Evolutionary conservation across 1,284 basidiomycete species (phyloP).

Genomic region (Rhizoctonia solani): DNA sequence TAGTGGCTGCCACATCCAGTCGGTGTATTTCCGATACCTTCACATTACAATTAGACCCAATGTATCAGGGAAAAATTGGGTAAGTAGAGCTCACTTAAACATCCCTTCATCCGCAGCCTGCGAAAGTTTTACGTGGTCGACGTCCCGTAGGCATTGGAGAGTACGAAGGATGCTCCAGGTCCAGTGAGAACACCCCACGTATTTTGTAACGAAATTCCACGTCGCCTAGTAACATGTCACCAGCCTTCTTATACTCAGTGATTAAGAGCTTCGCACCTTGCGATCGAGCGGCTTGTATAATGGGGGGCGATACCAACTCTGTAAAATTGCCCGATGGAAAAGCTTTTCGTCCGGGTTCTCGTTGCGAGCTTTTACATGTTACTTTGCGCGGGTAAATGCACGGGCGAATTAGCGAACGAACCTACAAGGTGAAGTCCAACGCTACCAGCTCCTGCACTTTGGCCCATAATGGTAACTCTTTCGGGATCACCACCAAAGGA

Average conservation of each 20-base stretch:
- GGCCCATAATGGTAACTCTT: constrained; percentile 39
- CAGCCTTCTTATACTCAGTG: background rate
- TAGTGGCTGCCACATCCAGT: constrained; percentile 47
- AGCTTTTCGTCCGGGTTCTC: constrained; percentile 21
- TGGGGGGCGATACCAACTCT: constrained; percentile 37
- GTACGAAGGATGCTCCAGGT: constrained; percentile 7
- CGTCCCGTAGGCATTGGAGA: constrained; percentile 30
- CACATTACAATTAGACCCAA: background rate
- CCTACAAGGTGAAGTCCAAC: constrained; percentile 34
- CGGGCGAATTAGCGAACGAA: background rate
- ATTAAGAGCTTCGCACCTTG: constrained; percentile 9
- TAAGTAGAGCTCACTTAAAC: constrained; percentile 26
- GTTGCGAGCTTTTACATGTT: background rate
- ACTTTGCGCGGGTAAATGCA: background rate
- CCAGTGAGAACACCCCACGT: constrained; percentile 11
- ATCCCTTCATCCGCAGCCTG: constrained; percentile 49
- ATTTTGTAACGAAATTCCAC: constrained; percentile 23
- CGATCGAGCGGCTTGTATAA: constrained; percentile 25
- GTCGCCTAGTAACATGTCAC: background rate
- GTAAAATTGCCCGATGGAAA: constrained; percentile 36
- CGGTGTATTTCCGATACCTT: background rate
- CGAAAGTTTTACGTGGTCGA: constrained; percentile 52
- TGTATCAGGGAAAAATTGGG: constrained; percentile 36
- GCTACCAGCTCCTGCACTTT: constrained; percentile 35
- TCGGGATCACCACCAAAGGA: constrained; percentile 44